Evolutionary conservation across 495 filamentous ascomycete genomes (phyloP).

Genomic region (Neurospora sp.): DNA sequence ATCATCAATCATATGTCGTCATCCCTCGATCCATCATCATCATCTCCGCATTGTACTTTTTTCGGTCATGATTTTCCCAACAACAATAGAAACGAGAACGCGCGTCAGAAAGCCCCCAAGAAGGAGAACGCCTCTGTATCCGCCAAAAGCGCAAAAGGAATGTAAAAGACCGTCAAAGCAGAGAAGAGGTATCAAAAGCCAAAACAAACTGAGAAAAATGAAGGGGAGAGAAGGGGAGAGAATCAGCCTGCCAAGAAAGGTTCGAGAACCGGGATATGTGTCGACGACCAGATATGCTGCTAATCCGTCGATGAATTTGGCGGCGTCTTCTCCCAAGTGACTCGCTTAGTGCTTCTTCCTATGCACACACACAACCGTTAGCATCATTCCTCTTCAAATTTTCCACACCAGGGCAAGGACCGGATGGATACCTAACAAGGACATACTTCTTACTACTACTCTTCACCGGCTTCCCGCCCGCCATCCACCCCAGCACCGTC

Average conservation of each 20-base stretch:
- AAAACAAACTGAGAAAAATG: background rate
- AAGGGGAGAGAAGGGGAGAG: background rate
- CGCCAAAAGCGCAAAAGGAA: background rate
- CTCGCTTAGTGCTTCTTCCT: background rate
- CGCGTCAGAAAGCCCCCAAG: background rate
- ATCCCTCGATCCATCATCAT: constrained; percentile 5
- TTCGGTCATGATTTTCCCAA: background rate
- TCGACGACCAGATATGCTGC: background rate
- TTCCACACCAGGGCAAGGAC: background rate
- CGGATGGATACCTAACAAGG: background rate
- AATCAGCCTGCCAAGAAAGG: background rate
- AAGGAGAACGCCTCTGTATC: background rate
- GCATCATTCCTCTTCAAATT: background rate
- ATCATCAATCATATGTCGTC: background rate
- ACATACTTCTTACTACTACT: constrained; percentile 27
- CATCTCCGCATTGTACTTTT: background rate
- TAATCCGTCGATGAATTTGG: background rate
- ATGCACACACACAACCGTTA: background rate
- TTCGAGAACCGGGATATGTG: background rate
- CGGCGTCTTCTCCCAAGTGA: background rate
- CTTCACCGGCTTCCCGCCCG: constrained; percentile 20
- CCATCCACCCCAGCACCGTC: constrained; percentile 30
- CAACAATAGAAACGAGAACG: background rate
- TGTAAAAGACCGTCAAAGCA: background rate
- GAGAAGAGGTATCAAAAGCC: constrained; percentile 23